Evolutionary conservation across 108 stramenopile genomes (phyloP), one percentile per base, ranked within the genome.

Genomic region (Bacterosira constricta): DNA sequence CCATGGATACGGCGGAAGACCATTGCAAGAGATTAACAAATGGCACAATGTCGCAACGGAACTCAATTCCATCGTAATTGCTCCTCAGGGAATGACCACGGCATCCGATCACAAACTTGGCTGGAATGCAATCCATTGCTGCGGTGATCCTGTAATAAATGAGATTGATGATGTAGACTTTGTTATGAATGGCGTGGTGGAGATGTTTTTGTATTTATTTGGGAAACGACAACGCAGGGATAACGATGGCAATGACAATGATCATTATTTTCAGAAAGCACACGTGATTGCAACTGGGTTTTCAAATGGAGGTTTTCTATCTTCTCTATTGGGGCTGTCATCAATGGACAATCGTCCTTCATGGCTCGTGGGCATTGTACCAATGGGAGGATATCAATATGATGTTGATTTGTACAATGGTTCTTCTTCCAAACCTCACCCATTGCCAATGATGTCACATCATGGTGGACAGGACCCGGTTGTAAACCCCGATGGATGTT

Each of bases 311-410:
- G 76, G 76, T 3, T 77, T 77, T 61, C 31, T 77, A 6, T 50
- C 76, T 46, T 77, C 76, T 9, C 56, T 77, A 25, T 23, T 77
- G 25, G 76, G 76, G 5, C 60, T 77, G 25, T 10, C 38, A 23
- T 4, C 38, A 26, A 6, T 21, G 26, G 11, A 49, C n/a, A 34
- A 37, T 41, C 67, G 68, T 42, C 54, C 61, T 7, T 21, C 41
- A 4, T 66, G 64, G 61, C 68, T 77, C 29, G 76, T 77, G 6
- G 76, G 76, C 26, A 69, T 77, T 56, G 68, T 77, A 1, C 76
- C 76, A 17, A 77, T 60, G 44, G 67, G 76, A 44, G 76, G 76
- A 23, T 77, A 77, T 69, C 76, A 77, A 36, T 77, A 77, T 51
- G 62, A 55, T 36, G 30, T 64, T 37, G 20, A 56, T 25, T 23